A percentile compares a stretch with the other conserved stretches of the same genome.
phyloP scores from a whole-genome alignment of 495 filamentous ascomycete genomes.

The Penicillium tannophilum region DNA sequence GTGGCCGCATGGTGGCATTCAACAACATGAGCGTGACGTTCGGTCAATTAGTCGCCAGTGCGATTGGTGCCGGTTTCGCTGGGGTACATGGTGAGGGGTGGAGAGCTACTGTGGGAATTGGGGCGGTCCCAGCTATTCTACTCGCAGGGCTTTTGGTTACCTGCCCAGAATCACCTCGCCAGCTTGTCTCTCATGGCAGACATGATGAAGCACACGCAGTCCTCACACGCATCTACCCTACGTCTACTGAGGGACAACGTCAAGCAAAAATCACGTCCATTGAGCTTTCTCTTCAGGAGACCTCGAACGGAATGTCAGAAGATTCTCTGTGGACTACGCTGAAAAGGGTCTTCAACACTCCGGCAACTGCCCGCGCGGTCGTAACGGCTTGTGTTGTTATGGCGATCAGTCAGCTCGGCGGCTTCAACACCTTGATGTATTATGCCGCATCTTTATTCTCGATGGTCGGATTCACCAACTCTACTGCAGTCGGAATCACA shows the following conservation, averaged over 20 bases:
- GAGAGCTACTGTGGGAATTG: slow-evolving; percentile 53
- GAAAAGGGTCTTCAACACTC: slow-evolving; percentile 41
- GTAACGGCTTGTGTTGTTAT: slow-evolving; percentile 46
- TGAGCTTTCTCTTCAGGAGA: slow-evolving; percentile 35
- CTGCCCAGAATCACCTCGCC: slow-evolving; percentile 55
- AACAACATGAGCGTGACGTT: slow-evolving; percentile 58
- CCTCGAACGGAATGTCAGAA: slow-evolving; percentile 28
- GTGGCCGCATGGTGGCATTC: slow-evolving; percentile 56
- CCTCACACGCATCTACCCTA: slow-evolving; percentile 39
- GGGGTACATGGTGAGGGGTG: slow-evolving; percentile 45
- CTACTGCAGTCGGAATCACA: slow-evolving; percentile 50
- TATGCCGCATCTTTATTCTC: slow-evolving; percentile 54
- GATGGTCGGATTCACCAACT: slow-evolving; percentile 53
- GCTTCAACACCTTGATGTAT: slow-evolving; percentile 54
- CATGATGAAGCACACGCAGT: slow-evolving; percentile 38
- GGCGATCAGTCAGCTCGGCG: slow-evolving; percentile 47
- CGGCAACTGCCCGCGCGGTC: slow-evolving; percentile 49
- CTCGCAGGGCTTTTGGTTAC: slow-evolving; percentile 43
- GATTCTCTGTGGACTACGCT: slow-evolving; percentile 36
- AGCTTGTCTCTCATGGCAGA: slow-evolving; percentile 48
- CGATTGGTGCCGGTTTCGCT: slow-evolving; percentile 54
- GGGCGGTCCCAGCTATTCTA: slow-evolving; percentile 47
- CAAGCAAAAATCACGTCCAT: slow-evolving; percentile 41
- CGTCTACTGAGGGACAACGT: slow-evolving; percentile 38
- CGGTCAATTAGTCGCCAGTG: slow-evolving; percentile 54